Conservation (phyloP, 306 rosid genomes). For the Glycine tomentella region DNA sequence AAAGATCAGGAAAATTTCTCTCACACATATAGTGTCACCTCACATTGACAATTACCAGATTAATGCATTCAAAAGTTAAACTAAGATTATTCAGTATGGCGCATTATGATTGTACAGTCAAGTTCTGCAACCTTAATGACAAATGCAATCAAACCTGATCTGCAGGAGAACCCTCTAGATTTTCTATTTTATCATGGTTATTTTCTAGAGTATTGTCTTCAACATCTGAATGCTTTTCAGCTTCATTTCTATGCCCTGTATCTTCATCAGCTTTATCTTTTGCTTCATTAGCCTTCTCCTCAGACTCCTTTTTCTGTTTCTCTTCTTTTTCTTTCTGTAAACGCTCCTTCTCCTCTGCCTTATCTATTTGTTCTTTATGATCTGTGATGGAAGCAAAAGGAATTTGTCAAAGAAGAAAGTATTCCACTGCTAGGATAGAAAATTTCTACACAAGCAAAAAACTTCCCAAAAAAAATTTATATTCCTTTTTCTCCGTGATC, state of each 20-base stretch:
- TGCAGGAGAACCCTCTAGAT: conserved; percentile 52
- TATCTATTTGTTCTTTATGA: conserved; percentile 92
- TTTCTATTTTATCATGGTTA: conserved; percentile 53
- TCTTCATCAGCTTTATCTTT: conserved; percentile 47
- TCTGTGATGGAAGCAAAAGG: conserved; percentile 60
- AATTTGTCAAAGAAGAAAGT: conserved; percentile 37
- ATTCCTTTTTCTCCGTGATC: conserved; percentile 15
- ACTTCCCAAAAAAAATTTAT: neutral
- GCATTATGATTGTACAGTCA: conserved; percentile 38
- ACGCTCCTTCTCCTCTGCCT: conserved; percentile 91
- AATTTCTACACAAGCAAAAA: conserved; percentile 17
- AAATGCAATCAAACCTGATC: conserved; percentile 60
- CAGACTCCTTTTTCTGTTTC: conserved; percentile 67
- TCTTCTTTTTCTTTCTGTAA: conserved; percentile 71
- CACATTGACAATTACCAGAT: conserved; percentile 20
- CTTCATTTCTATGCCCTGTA: conserved; percentile 48
- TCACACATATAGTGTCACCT: conserved; percentile 27
- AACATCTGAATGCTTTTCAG: conserved; percentile 49
- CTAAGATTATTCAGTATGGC: conserved; percentile 20
- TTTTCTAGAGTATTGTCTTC: conserved; percentile 53
- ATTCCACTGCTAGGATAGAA: conserved; percentile 20
- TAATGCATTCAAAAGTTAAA: conserved; percentile 37
- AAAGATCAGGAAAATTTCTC: conserved; percentile 29
- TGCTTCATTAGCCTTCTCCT: conserved; percentile 61
- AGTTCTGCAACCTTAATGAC: conserved; percentile 35